Base-by-base conservation (phyloP, 257 asterid species). In the Primulina eburnea region DNA sequence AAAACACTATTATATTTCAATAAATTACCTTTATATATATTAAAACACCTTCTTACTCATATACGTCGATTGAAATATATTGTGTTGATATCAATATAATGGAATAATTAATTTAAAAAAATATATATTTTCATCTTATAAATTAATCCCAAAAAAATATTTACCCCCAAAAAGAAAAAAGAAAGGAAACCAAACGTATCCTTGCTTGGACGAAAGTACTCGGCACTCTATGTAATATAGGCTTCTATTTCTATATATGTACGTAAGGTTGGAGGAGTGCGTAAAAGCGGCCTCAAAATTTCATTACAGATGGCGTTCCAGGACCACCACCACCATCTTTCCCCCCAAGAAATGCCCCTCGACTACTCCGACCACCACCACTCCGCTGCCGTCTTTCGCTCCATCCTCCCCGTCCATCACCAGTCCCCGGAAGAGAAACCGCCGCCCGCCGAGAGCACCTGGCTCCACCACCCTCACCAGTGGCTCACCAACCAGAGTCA, bases 261-360 rank as follows among this genome's bases (percentile, higher is more conserved):
- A 43, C 18, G 55, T 43, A 43, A 50, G 21, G 57, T 1, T 50
- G 12, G 8, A 21, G 5, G 26, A 24, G 21, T 43, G 14, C 17
- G 57, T 14, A 1, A 50, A 50, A 17, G 57, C 21, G 17, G 57
- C 57, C 57, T 50, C 20, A 14, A 50, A 50, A 50, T 50, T 50
- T 20, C 57, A 50, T 14, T 17, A 16, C 57, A 50, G 0, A 50
- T 50, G 57, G 57, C 57, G 21, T 50, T 50, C 21, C 57, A 50
- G 57, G 57, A 50, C 57, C 57, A 50, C 26, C 26, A 24, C 57
- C 57, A 50, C 8, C 21, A 50, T 20, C 57, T 50, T 20, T 50
- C 57, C 21, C 8, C 57, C 57, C 57, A 50, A 50, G 57, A 50
- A 50, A 50, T 50, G 57, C 57, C 57, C 57, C 57, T 50, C 57